Evolutionary conservation across 768 basidiomycete genomes (phyloP), one percentile per base, ranked within the genome.

Genomic region (Boletus pseudo-olivaceus): DNA sequence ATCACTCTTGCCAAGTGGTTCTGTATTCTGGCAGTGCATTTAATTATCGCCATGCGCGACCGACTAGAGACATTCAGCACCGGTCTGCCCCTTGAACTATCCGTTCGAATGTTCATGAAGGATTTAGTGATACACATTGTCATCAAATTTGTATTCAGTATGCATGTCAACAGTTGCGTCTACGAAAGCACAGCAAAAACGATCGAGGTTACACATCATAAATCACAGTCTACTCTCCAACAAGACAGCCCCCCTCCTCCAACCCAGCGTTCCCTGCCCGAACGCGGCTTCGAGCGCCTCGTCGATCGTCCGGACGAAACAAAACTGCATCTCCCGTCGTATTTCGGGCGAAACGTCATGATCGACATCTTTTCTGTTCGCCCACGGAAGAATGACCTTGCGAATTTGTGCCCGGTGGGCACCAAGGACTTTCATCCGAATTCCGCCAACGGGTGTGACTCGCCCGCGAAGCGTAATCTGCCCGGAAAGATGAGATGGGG

Each of bases 401-500:
- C 78, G 85, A 41, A 94, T 82, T 34, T 87, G 83, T 2, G 91
- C 91, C 7, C 93, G 84, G 68, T 95, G 92, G 0, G 93, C 93
- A 17, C 92, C 93, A 17, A 96, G 80, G 1, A 95, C 79, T 67
- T 92, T 92, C 76, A 94, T 93, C 66, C 93, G 93, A 71, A 96
- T 90, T 0, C 93, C 93, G 4, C 93, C 93, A 2, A 96, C 89
- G 5, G 92, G 83, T 0, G 85, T 88, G 34, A 93, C 85, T 8
- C 82, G 82, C 15, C 91, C 90, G 2, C 91, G 82, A 1, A 93
- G 78, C 0, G 93, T 96, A 49, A 95, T 88, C 83, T 85, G 37
- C 10, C 19, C 7, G 30, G 26, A 23, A 15, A 47, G 11, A 19
- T 66, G 11, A 61, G 51, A 35, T 20, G 12, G 7, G 5, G 51